Percentiles rank a stretch among this genome's conserved stretches.
phyloP scores from a whole-genome alignment of 2,329 filamentous ascomycete genomes.

The Triangularia setosa region DNA sequence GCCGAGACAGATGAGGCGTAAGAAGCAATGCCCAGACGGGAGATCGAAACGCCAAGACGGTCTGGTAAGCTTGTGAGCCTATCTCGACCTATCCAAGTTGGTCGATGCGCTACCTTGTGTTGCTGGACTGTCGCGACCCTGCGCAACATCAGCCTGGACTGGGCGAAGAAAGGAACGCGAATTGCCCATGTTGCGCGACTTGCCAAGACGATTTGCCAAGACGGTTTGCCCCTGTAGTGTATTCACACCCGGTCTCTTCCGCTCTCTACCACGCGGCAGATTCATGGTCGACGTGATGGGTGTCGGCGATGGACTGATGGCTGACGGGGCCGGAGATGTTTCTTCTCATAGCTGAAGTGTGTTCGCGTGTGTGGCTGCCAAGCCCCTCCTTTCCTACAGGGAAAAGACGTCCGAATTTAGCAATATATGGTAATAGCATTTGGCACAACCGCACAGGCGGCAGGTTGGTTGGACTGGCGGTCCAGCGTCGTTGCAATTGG shows the following conservation, averaged over 20 bases:
- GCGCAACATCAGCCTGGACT: constrained; percentile 1
- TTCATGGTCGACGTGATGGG: not conserved
- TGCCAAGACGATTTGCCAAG: constrained; percentile 2
- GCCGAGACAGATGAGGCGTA: constrained; percentile 8
- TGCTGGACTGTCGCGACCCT: not conserved
- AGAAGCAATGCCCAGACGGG: constrained; percentile 23
- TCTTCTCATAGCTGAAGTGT: not conserved
- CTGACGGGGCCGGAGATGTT: not conserved
- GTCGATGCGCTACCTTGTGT: constrained; percentile 6
- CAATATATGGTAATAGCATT: not conserved
- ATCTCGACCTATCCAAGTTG: constrained; percentile 1
- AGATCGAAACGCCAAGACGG: constrained; percentile 28
- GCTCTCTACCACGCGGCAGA: not conserved
- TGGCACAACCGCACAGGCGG: not conserved
- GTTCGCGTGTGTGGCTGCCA: not conserved
- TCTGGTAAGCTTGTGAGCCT: constrained; percentile 12
- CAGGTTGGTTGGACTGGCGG: not conserved
- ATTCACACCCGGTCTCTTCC: not conserved
- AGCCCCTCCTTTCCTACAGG: not conserved
- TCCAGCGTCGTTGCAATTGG: not conserved
- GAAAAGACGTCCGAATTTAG: not conserved
- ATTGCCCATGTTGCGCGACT: constrained; percentile 1
- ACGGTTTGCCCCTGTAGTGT: not conserved
- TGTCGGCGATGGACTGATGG: not conserved
- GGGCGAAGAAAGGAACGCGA: not conserved